A percentile compares a stretch with the other conserved stretches of the same genome.
phyloP scores from a whole-genome alignment of 1,139 yeast genomes.

The Scheffersomyces titani region DNA sequence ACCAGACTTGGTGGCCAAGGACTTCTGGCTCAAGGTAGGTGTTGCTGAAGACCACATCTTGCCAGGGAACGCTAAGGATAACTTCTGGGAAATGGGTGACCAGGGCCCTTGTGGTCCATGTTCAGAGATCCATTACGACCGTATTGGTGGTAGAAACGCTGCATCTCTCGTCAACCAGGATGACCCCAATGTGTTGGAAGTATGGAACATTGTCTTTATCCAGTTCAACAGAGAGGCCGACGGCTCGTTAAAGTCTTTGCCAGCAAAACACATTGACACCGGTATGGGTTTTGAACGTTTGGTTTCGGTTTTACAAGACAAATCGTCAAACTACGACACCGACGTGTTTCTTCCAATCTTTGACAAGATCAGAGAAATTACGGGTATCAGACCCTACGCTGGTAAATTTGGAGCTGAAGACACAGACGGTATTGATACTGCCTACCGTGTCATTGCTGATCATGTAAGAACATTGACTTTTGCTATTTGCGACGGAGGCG shows the following conservation, averaged over 20 bases:
- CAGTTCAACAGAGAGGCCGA: constrained; percentile 94
- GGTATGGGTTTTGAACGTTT: constrained; percentile 99
- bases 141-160: constrained; percentile 98
- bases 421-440: constrained; percentile 92
- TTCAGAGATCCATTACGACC: constrained; percentile 94
- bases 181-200: constrained; percentile 95
- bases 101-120: constrained; percentile 99
- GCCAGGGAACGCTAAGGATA: constrained; percentile 88
- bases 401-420: constrained; percentile 95
- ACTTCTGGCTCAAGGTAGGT: constrained; percentile 84
- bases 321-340: constrained; percentile 91
- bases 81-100: constrained; percentile 99
- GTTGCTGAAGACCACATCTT: constrained; percentile 89
- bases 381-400: constrained; percentile 86
- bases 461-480: constrained; percentile 96
- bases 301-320: constrained; percentile 90
- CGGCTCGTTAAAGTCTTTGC: constrained; percentile 76
- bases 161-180: constrained; percentile 87
- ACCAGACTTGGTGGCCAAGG: constrained; percentile 92
- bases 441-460: constrained; percentile 97
- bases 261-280: constrained; percentile 94
- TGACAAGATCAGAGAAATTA: constrained; percentile 80
- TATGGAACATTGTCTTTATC: constrained; percentile 97
- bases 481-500: constrained; percentile 98
- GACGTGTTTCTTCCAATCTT: constrained; percentile 93